Evolutionary conservation across 495 filamentous ascomycete species (phyloP).

Genomic region (Lophiostoma macrostomum): DNA sequence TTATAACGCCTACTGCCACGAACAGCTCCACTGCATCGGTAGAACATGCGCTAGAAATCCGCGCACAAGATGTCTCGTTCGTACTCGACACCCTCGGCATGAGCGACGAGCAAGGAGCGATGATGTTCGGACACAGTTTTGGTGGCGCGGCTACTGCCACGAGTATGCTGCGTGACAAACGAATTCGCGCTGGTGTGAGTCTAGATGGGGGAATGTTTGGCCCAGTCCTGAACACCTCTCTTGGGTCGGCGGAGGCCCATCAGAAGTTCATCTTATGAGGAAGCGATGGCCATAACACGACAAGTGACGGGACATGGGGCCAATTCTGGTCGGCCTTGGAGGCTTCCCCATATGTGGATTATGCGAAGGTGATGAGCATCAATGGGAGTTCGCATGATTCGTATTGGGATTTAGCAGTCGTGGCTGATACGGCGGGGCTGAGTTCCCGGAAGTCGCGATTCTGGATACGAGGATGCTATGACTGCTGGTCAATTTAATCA

Average conservation of each 20-base stretch:
- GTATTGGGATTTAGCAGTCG: slow-evolving; percentile 3
- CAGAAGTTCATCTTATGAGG: slow-evolving; percentile 5
- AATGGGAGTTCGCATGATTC: slow-evolving; percentile 2
- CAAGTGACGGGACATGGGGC: background rate
- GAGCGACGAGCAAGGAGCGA: background rate
- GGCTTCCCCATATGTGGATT: background rate
- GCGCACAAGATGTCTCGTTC: slow-evolving; percentile 7
- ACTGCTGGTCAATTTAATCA: too few relatives aligned
- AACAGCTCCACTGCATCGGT: slow-evolving; percentile 4
- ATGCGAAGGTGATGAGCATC: background rate
- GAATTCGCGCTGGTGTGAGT: slow-evolving; percentile 1
- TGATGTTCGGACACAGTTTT: slow-evolving; percentile 14
- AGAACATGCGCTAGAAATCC: slow-evolving; percentile 3
- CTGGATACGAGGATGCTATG: too few relatives aligned
- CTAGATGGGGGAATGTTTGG: slow-evolving; percentile 17
- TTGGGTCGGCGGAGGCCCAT: background rate
- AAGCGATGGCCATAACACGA: background rate
- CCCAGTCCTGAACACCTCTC: slow-evolving; percentile 1
- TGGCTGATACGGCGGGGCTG: slow-evolving; percentile 2
- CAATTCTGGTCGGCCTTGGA: slow-evolving; percentile 5
- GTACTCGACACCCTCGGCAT: slow-evolving; percentile 2
- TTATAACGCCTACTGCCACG: background rate
- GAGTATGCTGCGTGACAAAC: slow-evolving; percentile 3
- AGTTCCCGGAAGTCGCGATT: too few relatives aligned
- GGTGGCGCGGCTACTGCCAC: slow-evolving; percentile 4